Base-by-base conservation (phyloP, 2,329 filamentous ascomycete genomes). In the Fusarium gaditjirri region DNA sequence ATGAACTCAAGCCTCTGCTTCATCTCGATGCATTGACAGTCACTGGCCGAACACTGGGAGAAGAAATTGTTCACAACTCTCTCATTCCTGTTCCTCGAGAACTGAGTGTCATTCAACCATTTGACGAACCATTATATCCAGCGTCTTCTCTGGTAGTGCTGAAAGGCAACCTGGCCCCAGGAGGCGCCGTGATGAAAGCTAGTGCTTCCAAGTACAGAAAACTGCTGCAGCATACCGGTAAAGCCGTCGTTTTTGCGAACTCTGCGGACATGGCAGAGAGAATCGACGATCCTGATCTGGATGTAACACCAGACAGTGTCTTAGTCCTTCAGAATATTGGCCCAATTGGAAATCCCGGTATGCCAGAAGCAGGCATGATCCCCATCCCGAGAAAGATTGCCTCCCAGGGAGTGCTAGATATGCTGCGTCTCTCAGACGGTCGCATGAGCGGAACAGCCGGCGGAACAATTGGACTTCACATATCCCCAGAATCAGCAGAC, bases 261-360 rank as follows among this genome's bases (percentile, higher is more conserved):
- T 91, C 93, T 36, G 93, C 92, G 3, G 94, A 95, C 2, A 83
- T 98, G 17, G 91, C 90, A 29, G 84, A 84, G 25, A 92, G 94
- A 12, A 82, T 89, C 33, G 87, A 89, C 62, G 82, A 83, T 44
- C 83, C 84, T 0, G 76, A 80, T 33, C 89, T 97, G 62, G 91
- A 93, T 35, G 89, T 97, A 2, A 78, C 79, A 0, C 71, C 80
- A 0, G 80, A 86, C 43, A 85, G 83, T 47, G 94, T 97, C 13
- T 85, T 97, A 1, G 90, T 98, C 8, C 90, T 98, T 31, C 91
- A 94, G 71, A 95, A 94, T 69, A 95, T 98, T 77, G 95, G 95
- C 0, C 95, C 94, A 1, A 93, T 96, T 58, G 94, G 94, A 25
- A 94, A 94, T 4, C 95, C 95, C 0, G 95, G 95, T 17, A 98